Base-by-base conservation (phyloP, 176 grass and related monocot species). In the Areca catechu region DNA sequence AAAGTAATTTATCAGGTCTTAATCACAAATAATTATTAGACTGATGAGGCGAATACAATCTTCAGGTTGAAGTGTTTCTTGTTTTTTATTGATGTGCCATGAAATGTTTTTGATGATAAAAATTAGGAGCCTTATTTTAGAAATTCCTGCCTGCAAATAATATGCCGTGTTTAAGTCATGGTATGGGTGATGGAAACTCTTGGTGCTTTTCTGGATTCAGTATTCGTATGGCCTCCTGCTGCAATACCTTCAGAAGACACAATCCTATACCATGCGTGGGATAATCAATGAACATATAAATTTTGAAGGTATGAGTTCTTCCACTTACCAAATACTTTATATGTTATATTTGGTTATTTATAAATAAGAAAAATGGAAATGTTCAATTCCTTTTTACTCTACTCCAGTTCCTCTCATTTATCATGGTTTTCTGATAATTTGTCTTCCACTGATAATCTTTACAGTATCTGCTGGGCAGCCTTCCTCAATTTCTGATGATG, bases 221-320 rank as follows among this genome's bases (percentile, higher is more conserved):
- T 96, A 90, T 81, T 90, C 92, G 16, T 90, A 96, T 49, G 86
- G 85, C 58, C 80, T 96, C 22, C 86, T 96, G 56, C 49, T 96
- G 15, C 92, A 90, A 61, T 96, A 82, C 79, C 83, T 96, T 76
- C 92, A 84, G 61, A 90, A 90, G 80, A 88, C 80, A 53, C 86
- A 90, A 82, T 89, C 86, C 58, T 51, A 80, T 79, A 81, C 72
- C 17, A 82, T 91, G 66, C 86, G 88, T 69, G 86, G 92, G 77
- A 78, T 97, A 72, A 88, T 91, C 37, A 91, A 88, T 77, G 86
- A 91, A 53, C 84, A 63, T 37, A 70, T 91, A 83, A 88, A 83
- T 71, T 97, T 91, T 82, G 92, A 97, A 82, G 92, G 92, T 97
- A 71, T 17, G 49, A 48, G 10, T 20, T 15, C 37, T 62, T 63